Percentiles rank a stretch among this genome's conserved stretches.
phyloP scores from a whole-genome alignment of 2,329 filamentous ascomycete genomes.

The Fusarium longipes region DNA sequence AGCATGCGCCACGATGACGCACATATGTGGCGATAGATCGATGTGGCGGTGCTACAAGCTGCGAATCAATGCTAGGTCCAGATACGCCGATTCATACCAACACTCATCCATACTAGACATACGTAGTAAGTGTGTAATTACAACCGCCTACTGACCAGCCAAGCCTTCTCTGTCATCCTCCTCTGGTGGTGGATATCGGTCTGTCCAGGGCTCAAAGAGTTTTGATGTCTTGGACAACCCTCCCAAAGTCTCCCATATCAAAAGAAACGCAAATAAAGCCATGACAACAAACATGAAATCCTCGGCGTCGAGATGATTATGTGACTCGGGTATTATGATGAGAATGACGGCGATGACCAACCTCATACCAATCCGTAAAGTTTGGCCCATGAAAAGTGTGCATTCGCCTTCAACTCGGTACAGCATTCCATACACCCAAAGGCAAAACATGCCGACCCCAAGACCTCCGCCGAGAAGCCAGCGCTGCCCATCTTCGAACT shows the following conservation, averaged over 20 bases:
- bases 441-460: conserved; percentile 57
- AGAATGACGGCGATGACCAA: conserved; percentile 48
- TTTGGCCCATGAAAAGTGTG: conserved; percentile 50
- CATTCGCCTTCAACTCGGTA: conserved; percentile 54
- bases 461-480: conserved; percentile 61
- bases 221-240: conserved; percentile 47
- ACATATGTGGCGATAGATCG: conserved; percentile 3
- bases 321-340: conserved; percentile 53
- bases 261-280: conserved; percentile 55
- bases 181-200: conserved; percentile 45
- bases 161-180: conserved; percentile 37
- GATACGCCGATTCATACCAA: no score
- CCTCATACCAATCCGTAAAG: conserved; percentile 52
- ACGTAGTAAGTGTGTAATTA: no score
- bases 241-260: conserved; percentile 59
- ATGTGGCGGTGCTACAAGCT: conserved; percentile 19
- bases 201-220: conserved; percentile 52
- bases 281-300: conserved; percentile 56
- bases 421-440: conserved; percentile 57
- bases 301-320: conserved; percentile 47
- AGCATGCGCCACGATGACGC: conserved; percentile 37
- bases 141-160: conserved; percentile 4
- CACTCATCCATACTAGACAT: no score
- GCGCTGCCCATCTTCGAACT: conserved; percentile 57
- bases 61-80: background rate